phyloP scores from a whole-genome alignment of 2,329 filamentous ascomycete genomes.

The Arachnopeziza araneosa region DNA sequence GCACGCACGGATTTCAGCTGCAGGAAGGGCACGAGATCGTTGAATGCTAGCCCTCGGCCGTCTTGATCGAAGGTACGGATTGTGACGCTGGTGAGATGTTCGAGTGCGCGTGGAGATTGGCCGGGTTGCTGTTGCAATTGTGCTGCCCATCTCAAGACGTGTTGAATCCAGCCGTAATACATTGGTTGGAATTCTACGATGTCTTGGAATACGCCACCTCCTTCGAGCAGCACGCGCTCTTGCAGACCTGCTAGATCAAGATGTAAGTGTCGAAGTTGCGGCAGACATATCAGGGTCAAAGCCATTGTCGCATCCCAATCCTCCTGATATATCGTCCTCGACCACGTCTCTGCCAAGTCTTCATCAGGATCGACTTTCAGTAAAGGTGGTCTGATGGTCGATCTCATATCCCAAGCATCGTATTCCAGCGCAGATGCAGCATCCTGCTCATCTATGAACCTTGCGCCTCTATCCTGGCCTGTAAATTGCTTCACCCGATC shows the following conservation, averaged over 20 bases:
- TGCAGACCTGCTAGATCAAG: not conserved
- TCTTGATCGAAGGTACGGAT: not conserved
- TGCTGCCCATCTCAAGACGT: not conserved
- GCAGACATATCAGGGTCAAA: not conserved
- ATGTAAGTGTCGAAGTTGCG: not conserved
- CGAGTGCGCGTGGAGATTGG: not conserved
- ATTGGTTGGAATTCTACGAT: not conserved
- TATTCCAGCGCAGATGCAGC: not conserved
- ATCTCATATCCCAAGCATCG: not conserved
- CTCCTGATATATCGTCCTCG: not conserved
- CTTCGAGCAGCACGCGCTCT: not conserved
- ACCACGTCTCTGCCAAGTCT: not conserved
- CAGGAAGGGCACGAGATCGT: not conserved
- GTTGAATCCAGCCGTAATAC: not conserved
- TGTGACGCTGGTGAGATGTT: not conserved
- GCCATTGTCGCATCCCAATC: not conserved
- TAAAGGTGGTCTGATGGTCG: not conserved
- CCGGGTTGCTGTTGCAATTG: not conserved
- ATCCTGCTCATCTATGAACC: not conserved
- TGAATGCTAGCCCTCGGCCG: not conserved
- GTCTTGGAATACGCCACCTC: not conserved
- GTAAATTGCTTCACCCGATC: not conserved
- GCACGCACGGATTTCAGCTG: not conserved
- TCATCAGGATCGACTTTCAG: not conserved
- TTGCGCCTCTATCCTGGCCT: not conserved